Conservation (phyloP, 2,329 filamentous ascomycete species). For the Xylaria sp. region DNA sequence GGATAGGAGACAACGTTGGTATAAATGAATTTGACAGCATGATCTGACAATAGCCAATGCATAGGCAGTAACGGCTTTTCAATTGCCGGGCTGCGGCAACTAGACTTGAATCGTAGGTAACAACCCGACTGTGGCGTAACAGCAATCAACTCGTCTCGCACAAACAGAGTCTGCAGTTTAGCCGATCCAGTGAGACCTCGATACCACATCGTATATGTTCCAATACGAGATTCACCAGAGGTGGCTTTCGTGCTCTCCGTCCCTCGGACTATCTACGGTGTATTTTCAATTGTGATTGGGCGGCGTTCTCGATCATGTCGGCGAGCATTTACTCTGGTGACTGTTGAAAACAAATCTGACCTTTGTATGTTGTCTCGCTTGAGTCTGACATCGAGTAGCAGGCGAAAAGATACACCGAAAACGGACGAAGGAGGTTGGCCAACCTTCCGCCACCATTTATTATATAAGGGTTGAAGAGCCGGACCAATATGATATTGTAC, state of each 20-base stretch:
- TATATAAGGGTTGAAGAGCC: not conserved
- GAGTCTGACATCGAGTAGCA: not conserved
- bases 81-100: constrained; percentile 3
- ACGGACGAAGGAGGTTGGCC: not conserved
- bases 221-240: constrained; percentile 27
- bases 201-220: constrained; percentile 29
- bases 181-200: constrained; percentile 18
- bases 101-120: not conserved
- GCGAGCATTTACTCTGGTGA: not conserved
- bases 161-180: constrained; percentile 14
- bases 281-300: constrained; percentile 4
- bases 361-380: not conserved
- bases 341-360: not conserved
- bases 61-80: not conserved
- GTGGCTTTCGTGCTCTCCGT: constrained; percentile 4
- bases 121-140: constrained; percentile 15
- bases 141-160: constrained; percentile 12
- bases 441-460: not conserved
- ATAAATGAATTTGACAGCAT: not conserved
- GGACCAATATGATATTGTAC: not conserved
- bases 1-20: not conserved
- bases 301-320: not conserved
- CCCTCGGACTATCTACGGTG: not conserved
- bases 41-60: not conserved
- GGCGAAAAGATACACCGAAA: not conserved